These are phyloP conservation scores for Petunia axillaris DNA, from an alignment of 257 asterid species.

Conservation along the genomic window DNA sequence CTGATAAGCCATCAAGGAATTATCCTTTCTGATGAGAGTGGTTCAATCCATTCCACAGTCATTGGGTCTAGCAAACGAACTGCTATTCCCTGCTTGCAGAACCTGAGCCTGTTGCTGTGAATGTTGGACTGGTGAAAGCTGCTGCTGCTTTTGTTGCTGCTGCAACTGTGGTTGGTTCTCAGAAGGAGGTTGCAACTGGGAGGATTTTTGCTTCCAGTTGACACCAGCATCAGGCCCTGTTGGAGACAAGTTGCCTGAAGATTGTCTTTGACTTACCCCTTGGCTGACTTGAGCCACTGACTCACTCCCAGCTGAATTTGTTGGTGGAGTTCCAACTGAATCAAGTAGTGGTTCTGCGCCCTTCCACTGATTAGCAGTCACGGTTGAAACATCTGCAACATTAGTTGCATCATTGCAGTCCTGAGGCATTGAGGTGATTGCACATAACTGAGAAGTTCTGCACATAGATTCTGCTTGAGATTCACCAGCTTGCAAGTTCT, in stretches of 20 bases:
- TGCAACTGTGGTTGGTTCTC: conserved; percentile 43
- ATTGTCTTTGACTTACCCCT: conserved; percentile 56
- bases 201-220: conserved; percentile 54
- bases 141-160: conserved; percentile 50
- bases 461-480: conserved; percentile 47
- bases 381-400: conserved; percentile 46
- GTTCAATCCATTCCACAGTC: conserved; percentile 69
- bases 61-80: conserved; percentile 51
- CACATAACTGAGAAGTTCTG: conserved; percentile 51
- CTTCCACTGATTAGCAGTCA: conserved; percentile 50
- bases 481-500: conserved; percentile 53
- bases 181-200: conserved; percentile 52
- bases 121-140: conserved; percentile 42
- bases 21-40: conserved; percentile 29
- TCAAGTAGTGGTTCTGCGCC: conserved; percentile 56
- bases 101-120: conserved; percentile 65
- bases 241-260: conserved; percentile 48
- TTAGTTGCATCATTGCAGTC: conserved; percentile 42
- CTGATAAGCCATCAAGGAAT: conserved; percentile 40
- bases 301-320: conserved; percentile 48
- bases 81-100: conserved; percentile 66
- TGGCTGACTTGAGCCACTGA: conserved; percentile 49
- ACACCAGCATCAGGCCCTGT: conserved; percentile 51
- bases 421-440: conserved; percentile 42
- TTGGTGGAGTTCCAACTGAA: conserved; percentile 46